Evolutionary conservation across 2,329 filamentous ascomycete species (phyloP).

Genomic region (Neocatenulostroma microsporum): DNA sequence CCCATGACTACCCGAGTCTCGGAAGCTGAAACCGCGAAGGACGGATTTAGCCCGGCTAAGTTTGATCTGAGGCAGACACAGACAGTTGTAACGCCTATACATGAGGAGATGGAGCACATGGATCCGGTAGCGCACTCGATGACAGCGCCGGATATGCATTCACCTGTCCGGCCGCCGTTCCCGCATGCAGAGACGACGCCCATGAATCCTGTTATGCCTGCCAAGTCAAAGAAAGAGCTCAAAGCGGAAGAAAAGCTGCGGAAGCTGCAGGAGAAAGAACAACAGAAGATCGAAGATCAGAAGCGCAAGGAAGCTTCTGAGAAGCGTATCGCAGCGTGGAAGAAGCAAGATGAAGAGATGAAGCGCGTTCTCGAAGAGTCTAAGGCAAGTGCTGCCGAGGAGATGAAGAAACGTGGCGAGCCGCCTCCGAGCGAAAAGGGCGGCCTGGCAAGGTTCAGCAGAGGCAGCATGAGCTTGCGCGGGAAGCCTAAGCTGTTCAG

Average conservation of each 20-base stretch:
- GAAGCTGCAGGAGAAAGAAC: slow-evolving; percentile 52
- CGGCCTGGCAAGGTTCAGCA: slow-evolving; percentile 56
- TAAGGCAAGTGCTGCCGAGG: slow-evolving; percentile 54
- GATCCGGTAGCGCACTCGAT: slow-evolving; percentile 57
- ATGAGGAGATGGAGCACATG: slow-evolving; percentile 43
- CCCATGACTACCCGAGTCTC: slow-evolving; percentile 27
- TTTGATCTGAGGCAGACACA: slow-evolving; percentile 24
- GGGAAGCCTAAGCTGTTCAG: slow-evolving; percentile 65
- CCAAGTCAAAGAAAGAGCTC: slow-evolving; percentile 61
- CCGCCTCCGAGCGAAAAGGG: slow-evolving; percentile 21
- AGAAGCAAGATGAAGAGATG: slow-evolving; percentile 55
- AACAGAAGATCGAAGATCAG: slow-evolving; percentile 41
- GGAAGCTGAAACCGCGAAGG: slow-evolving; percentile 24
- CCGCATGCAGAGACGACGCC: slow-evolving; percentile 26
- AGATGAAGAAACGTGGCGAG: slow-evolving; percentile 29
- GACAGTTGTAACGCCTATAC: slow-evolving; percentile 33
- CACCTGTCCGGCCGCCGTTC: slow-evolving; percentile 15
- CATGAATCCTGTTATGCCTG: slow-evolving; percentile 43
- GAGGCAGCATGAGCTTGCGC: slow-evolving; percentile 67
- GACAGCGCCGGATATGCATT: slow-evolving; percentile 49
- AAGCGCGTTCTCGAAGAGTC: slow-evolving; percentile 59
- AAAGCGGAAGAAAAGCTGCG: slow-evolving; percentile 51
- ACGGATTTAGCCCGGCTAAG: slow-evolving; percentile 17
- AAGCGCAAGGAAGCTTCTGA: slow-evolving; percentile 27
- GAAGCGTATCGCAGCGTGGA: slow-evolving; percentile 48